Conservation (phyloP, 1,139 yeast species). For the Eremothecium cymbalariae region DNA sequence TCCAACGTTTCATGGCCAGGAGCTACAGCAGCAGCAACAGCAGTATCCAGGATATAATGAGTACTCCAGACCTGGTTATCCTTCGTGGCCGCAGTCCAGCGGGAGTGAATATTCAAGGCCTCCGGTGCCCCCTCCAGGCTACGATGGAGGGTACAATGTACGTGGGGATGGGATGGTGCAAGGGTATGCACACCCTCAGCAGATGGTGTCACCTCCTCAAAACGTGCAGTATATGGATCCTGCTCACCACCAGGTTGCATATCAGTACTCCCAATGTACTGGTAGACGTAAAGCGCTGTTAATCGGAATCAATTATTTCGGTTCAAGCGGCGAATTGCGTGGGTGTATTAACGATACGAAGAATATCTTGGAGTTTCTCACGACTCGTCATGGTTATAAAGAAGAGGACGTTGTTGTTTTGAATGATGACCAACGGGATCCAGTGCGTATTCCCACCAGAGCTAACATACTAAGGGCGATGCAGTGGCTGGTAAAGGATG, state of each 20-base stretch:
- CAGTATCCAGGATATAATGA: conserved; percentile 18
- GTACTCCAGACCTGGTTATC: conserved; percentile 18
- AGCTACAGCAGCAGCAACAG: conserved; percentile 17
- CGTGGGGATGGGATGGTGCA: too few relatives aligned
- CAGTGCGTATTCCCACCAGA: conserved; percentile 63
- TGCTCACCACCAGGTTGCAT: conserved; percentile 31
- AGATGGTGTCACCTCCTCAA: conserved; percentile 23
- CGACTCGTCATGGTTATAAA: conserved; percentile 54
- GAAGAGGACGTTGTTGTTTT: conserved; percentile 77
- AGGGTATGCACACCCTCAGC: conserved; percentile 17
- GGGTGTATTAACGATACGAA: conserved; percentile 85
- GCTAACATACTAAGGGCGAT: conserved; percentile 77
- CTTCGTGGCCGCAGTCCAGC: conserved; percentile 12
- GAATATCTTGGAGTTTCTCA: conserved; percentile 52
- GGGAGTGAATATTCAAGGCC: conserved; percentile 5
- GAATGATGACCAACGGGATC: conserved; percentile 60
- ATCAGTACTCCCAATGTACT: conserved; percentile 66
- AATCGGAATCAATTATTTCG: conserved; percentile 82
- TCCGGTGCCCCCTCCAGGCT: conserved; percentile 4
- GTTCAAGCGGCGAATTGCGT: conserved; percentile 56
- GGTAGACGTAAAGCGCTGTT: conserved; percentile 76
- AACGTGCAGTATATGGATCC: conserved; percentile 21
- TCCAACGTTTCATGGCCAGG: conserved; percentile 20
- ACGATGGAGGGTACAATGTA: conserved; percentile 2
- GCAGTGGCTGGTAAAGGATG: conserved; percentile 83